Base-by-base conservation (phyloP, 345 rosid genomes). In the Noccaea caerulescens region DNA sequence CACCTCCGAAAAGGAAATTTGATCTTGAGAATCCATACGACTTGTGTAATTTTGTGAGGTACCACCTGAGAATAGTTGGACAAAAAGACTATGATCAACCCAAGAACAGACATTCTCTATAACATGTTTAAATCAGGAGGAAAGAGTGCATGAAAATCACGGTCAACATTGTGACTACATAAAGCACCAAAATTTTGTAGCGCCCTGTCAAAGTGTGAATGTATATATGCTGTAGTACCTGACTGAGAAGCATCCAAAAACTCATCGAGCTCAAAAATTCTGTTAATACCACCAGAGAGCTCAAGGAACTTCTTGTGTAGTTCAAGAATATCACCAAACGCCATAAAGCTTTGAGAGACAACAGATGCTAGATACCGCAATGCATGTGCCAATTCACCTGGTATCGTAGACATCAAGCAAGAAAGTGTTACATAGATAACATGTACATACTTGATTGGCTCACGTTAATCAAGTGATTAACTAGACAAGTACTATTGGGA, bases 311-410 rank as follows among this genome's bases (percentile, higher is more conserved):
- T 94, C 81, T 89, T 84, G 62, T 94, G 89, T 77, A 94, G 78
- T 78, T 91, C 92, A 55, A 94, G 97, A 82, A 94, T 94, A 77
- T 91, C 98, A 16, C 98, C 99, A 71, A 94, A 94, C 23, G 99
- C 99, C 75, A 91, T 85, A 72, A 94, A 94, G 89, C 99, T 94
- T 75, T 91, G 97, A 73, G 99, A 94, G 34, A 91, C 98, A 59
- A 94, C 97, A 76, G 97, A 94, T 64, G 99, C 99, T 63, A 94
- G 83, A 84, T 86, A 92, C 54, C 98, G 92, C 84, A 92, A 72
- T 10, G 96, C 93, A 83, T 94, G 96, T 23, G 97, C 98, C 80
- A 94, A 79, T 71, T 91, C 98, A 69, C 99, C 99, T 94, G 84
- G 73, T 78, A 73, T 63, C 39, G 73, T 36, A 57, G 13, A 51